phyloP scores from a whole-genome alignment of 1,139 yeast species.

The Candida neerlandica region DNA sequence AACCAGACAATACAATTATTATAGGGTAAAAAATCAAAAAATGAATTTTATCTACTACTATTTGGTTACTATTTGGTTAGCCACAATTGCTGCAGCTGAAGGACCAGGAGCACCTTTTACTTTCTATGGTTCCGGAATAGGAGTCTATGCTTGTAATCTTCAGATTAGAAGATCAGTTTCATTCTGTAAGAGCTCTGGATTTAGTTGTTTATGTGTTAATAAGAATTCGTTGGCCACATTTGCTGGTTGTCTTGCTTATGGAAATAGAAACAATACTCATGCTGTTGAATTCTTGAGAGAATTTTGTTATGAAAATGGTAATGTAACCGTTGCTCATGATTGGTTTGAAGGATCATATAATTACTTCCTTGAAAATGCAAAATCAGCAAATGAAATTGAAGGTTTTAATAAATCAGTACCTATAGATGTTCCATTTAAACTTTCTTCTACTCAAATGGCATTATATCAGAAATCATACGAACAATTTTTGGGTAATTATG shows the following conservation, averaged over 20 bases:
- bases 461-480: conserved; percentile 25
- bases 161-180: conserved; percentile 17
- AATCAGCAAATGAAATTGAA: conserved; percentile 21
- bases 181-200: conserved; percentile 15
- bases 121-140: conserved; percentile 12
- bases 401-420: conserved; percentile 25
- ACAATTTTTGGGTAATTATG: conserved; percentile 36
- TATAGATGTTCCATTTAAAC: conserved; percentile 25
- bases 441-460: conserved; percentile 17
- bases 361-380: conserved; percentile 23
- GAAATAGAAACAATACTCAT: conserved; percentile 5
- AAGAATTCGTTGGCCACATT: conserved; percentile 19
- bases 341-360: conserved; percentile 21
- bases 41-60: neutral
- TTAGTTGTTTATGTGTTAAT: conserved; percentile 17
- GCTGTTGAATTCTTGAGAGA: conserved; percentile 4
- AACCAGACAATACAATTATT: neutral
- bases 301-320: conserved; percentile 10
- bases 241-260: conserved; percentile 20
- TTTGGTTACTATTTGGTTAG: neutral
- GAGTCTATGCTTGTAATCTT: conserved; percentile 22
- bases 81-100: neutral
- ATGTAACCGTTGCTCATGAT: conserved; percentile 18
- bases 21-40: neutral
- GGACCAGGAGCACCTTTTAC: conserved; percentile 14